Conservation (phyloP, 2,329 filamentous ascomycete genomes). For the Bipolaris oryzae region DNA sequence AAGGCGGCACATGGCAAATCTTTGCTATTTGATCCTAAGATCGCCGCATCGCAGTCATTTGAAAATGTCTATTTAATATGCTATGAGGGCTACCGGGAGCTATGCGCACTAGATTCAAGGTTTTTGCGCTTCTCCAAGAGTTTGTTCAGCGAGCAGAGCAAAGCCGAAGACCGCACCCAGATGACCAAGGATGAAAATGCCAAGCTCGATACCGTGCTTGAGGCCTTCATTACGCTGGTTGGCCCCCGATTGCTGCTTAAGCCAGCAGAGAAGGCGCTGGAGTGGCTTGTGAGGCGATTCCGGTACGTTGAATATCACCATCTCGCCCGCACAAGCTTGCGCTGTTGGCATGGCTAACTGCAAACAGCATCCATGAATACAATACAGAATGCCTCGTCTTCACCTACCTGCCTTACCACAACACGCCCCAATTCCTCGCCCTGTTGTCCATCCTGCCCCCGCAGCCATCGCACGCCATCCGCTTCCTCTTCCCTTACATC, state of each 20-base stretch:
- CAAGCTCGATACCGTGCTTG: slow-evolving; percentile 77
- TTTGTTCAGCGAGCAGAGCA: slow-evolving; percentile 94
- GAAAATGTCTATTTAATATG: slow-evolving; percentile 88
- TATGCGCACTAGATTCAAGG: slow-evolving; percentile 83
- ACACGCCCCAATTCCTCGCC: slow-evolving; percentile 81
- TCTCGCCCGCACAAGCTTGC: not conserved
- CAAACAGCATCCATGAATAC: slow-evolving; percentile 76
- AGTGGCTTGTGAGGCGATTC: slow-evolving; percentile 94
- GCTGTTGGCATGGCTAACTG: not conserved
- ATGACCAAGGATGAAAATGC: slow-evolving; percentile 82
- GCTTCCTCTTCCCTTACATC: slow-evolving; percentile 86
- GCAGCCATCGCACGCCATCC: slow-evolving; percentile 75
- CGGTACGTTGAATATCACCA: slow-evolving; percentile 31
- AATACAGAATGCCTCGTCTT: slow-evolving; percentile 80
- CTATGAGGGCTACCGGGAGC: slow-evolving; percentile 85
- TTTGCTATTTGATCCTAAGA: slow-evolving; percentile 84
- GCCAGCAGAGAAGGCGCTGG: slow-evolving; percentile 87
- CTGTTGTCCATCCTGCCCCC: slow-evolving; percentile 84
- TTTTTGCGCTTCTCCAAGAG: slow-evolving; percentile 76
- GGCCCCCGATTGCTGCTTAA: slow-evolving; percentile 79
- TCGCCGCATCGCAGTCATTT: slow-evolving; percentile 87
- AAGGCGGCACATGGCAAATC: slow-evolving; percentile 92
- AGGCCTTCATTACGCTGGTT: slow-evolving; percentile 81
- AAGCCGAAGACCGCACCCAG: slow-evolving; percentile 82
- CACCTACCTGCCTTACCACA: slow-evolving; percentile 92